Base-by-base conservation (phyloP, 2,329 filamentous ascomycete genomes). In the Cercospora sp. region DNA sequence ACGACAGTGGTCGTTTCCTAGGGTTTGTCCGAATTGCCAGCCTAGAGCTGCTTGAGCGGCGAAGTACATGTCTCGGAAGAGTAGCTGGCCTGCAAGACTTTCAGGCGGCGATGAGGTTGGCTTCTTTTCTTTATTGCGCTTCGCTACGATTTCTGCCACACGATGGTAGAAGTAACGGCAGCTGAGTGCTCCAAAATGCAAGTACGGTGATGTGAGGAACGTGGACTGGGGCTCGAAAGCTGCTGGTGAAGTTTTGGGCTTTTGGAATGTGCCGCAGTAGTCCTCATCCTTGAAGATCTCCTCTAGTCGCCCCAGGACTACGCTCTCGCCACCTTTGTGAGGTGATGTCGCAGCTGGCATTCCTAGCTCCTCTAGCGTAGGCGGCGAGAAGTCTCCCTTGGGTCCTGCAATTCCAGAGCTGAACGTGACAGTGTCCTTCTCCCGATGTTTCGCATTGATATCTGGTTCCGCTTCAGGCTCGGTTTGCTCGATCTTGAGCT, bases 51-150 rank as follows among this genome's bases (percentile, higher is more conserved):
- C 90, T 76, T 94, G 90, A 0, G 91, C 90, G 13, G 86, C 90
- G 73, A 94, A 93, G 79, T 93, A 94, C 91, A 94, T 94, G 76
- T 94, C 91, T 16, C 91, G 85, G 77, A 94, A 94, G 10, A 93
- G 82, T 1, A 94, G 79, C 73, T 94, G 91, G 2, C 91, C 91
- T 0, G 85, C 88, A 16, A 94, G 78, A 69, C 87, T 91, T n/a
- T 87, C 87, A 0, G 91, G 91, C 0, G 89, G 88, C 2, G 80
- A 72, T 0, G 84, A 84, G 2, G 81, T 80, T 12, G 74, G 63
- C 28, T 82, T 81, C 7, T 87, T 89, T 2, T 86, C 86, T 2
- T 83, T 83, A 37, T 85, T 85, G 73, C 87, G 88, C 10, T 81
- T 80, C 4, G 85, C 80, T 2, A 91, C 83, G 0, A 90, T 84